Evolutionary conservation across 140 eudicot genomes (phyloP), one percentile per base, ranked within the genome.

Genomic region (Anethum foeniculum): DNA sequence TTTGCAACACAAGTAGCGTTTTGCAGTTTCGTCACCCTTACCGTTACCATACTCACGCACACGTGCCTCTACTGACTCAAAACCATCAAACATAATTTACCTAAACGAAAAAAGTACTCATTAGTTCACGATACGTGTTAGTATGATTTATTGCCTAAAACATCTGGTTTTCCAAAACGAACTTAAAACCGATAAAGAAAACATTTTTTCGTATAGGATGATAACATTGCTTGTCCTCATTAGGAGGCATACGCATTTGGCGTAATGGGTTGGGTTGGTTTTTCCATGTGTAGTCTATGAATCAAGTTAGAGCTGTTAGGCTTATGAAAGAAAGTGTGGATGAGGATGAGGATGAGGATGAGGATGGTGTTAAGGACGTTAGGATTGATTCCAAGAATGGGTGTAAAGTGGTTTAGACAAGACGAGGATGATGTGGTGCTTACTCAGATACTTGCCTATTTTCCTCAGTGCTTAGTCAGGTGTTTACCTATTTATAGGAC

Each of bases 271-370:
- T n/a, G 74, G 43, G 69, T 11, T 67, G 74, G 34, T 30, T 30
- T 67, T 67, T 32, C 11, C 74, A 67, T 67, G 74, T 32, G 81
- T 9, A 64, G 56, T 6, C 30, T 58, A 60, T n/a, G 30, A 11
- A 32, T 72, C 52, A 46, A 4, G 60, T 75, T 13, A 75, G 62
- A n/a, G 52, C 43, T 25, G 79, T 47, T 75, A 75, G 62, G 79
- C 64, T 47, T 47, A 75, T 13, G 64, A 75, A 75, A 47, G 11
- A 15, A 75, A 47, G n/a, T 30, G 34, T 19, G 21, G 49, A 62
- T 7, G 75, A 14, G 51, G 60, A 4, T 65, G 82, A 65, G 21
- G 49, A 62, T 7, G 75, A 14, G 51, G 60, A 4, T 65, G 82
- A 65, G 34, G 82, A 5, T 41, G 41, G 39, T 69, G 44, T 36